Conservation (phyloP, 2,329 filamentous ascomycete genomes). For the Penicillium frequentans region DNA sequence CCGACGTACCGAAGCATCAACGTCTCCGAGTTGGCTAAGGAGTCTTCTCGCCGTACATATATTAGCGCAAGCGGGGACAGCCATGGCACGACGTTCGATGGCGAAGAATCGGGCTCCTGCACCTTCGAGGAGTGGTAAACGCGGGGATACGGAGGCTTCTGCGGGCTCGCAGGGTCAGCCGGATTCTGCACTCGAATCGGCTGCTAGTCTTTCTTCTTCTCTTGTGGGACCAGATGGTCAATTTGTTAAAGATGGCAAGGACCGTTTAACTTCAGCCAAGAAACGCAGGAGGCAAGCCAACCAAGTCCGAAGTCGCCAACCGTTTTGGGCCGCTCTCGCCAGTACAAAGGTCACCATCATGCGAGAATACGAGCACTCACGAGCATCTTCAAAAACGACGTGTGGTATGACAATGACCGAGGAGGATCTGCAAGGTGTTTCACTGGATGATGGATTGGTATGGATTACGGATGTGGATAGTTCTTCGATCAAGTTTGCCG, state of each 20-base stretch:
- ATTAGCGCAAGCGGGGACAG: slow-evolving; percentile 48
- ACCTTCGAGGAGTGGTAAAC: slow-evolving; percentile 42
- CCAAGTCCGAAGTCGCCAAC: slow-evolving; percentile 85
- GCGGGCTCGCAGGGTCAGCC: slow-evolving; percentile 44
- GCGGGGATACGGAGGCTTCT: slow-evolving; percentile 47
- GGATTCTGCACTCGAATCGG: slow-evolving; percentile 45
- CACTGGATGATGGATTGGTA: slow-evolving; percentile 44
- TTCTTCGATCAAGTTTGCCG: slow-evolving; percentile 49
- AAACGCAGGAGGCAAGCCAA: slow-evolving; percentile 89
- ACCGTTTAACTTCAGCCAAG: slow-evolving; percentile 65
- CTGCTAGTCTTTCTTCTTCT: slow-evolving; percentile 42
- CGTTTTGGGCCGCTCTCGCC: slow-evolving; percentile 89
- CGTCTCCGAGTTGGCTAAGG: slow-evolving; percentile 46
- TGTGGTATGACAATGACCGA: slow-evolving; percentile 42
- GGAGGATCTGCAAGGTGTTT: slow-evolving; percentile 43
- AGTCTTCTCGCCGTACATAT: slow-evolving; percentile 52
- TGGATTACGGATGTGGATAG: slow-evolving; percentile 50
- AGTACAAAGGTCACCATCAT: slow-evolving; percentile 96
- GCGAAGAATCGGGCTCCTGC: slow-evolving; percentile 45
- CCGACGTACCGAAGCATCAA: slow-evolving; percentile 42
- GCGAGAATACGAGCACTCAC: slow-evolving; percentile 83
- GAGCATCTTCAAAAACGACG: slow-evolving; percentile 43
- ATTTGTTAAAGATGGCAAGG: slow-evolving; percentile 56
- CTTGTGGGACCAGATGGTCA: slow-evolving; percentile 41
- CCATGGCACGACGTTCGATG: slow-evolving; percentile 49